Evolutionary conservation across 352 stramenopile genomes (phyloP), one percentile per base, ranked within the genome.

Genomic region (Phytophthora colocasiae): DNA sequence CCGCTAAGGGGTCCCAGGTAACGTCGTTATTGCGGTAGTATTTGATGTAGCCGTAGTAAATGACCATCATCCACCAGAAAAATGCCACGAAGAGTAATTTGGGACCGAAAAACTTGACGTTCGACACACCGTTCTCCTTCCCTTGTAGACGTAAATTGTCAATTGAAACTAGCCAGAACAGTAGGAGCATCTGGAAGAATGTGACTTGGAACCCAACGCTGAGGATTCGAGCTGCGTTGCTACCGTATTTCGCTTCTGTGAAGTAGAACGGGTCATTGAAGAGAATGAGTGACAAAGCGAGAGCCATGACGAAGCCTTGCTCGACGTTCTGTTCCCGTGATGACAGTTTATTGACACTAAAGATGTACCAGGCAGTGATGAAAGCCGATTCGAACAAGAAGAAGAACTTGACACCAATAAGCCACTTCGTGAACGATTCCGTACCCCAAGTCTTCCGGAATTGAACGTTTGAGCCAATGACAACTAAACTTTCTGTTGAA

Each of bases 241-340:
- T 81, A 14, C 78, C 78, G 34, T 72, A 85, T 7, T 53, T 71
- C 11, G 77, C 77, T 36, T 90, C 81, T 10, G 73, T 52, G 26
- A 75, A 63, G 64, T 85, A 90, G 48, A 90, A 87, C 2, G 81
- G 81, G 38, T 90, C 81, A 45, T 90, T 86, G 61, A 83, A 89
- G 26, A 86, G 61, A 17, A 86, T 69, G 11, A 90, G 63, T 34
- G 75, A 69, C 31, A 88, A 26, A 14, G 52, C 72, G 15, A 90
- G 63, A n/a, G 71, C 71, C 34, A 77, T 64, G 22, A 88, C 70
- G 67, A 78, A 90, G 31, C 71, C 75, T 32, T 90, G 81, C 47
- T 90, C 81, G 34, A 90, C 62, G 19, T 83, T 90, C 47, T 87
- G 81, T 51, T 87, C 77, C 10, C 75, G 71, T 5, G 61, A 44